Evolutionary conservation across 1,139 yeast genomes (phyloP).

Genomic region (Magnusiomyces tetraspermus): DNA sequence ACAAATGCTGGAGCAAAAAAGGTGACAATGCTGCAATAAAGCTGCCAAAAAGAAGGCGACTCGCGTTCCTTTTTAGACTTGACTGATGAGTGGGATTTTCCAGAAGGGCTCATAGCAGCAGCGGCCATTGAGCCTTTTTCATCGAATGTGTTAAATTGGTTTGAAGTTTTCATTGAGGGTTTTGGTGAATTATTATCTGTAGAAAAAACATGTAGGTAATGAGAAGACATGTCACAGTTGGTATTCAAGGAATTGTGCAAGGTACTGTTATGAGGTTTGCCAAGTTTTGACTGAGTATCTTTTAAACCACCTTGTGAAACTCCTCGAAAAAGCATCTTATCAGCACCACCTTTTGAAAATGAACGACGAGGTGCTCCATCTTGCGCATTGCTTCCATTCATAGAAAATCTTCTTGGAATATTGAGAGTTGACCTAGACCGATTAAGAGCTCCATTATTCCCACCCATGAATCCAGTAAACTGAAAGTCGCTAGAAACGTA

Average conservation of each 20-base stretch:
- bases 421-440: neutral
- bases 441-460: neutral
- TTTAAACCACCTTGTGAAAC: neutral
- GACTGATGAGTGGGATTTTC: neutral
- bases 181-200: neutral
- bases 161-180: neutral
- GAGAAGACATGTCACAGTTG: neutral
- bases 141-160: neutral
- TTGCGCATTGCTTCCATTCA: too few relatives aligned
- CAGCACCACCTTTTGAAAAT: too few relatives aligned
- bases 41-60: conserved; percentile 54
- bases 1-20: conserved; percentile 77
- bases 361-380: too few relatives aligned
- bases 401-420: too few relatives aligned
- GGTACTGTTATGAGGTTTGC: neutral
- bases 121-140: too few relatives aligned
- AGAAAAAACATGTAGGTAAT: neutral
- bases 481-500: conserved; percentile 2
- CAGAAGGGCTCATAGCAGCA: neutral
- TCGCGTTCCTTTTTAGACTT: neutral
- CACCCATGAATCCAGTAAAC: neutral
- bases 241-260: neutral
- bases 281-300: neutral
- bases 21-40: conserved; percentile 64
- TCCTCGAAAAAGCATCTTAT: neutral